Percentiles rank a stretch among this genome's conserved stretches.
Evolutionary conservation across 768 basidiomycete genomes (phyloP).

Genomic region (Lanmaoa pseudosensibilis): DNA sequence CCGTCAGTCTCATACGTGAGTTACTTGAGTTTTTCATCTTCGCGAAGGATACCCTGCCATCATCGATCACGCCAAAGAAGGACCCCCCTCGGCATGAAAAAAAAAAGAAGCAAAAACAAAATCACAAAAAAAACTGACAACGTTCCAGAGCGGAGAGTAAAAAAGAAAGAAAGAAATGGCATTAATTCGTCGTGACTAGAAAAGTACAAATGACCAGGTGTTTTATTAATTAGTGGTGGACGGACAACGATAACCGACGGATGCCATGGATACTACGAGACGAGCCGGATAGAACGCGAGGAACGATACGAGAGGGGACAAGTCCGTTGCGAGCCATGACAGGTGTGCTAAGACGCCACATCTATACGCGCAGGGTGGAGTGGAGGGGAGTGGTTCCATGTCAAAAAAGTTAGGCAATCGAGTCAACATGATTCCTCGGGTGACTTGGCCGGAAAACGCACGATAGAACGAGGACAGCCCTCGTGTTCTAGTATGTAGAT

Average conservation of each 20-base stretch:
- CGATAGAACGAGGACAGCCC: neutral
- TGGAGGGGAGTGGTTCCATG: neutral
- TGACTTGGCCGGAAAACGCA: constrained; percentile 1
- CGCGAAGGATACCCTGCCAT: neutral
- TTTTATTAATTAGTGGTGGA: neutral
- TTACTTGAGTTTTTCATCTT: neutral
- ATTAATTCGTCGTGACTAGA: constrained; percentile 1
- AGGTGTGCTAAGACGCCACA: constrained; percentile 1
- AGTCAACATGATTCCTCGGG: neutral
- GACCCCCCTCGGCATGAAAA: neutral
- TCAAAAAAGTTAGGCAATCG: neutral
- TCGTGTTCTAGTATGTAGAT: neutral
- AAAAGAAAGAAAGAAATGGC: neutral
- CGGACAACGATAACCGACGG: constrained; percentile 6
- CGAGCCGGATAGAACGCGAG: neutral
- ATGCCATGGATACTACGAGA: constrained; percentile 20
- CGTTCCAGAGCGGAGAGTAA: neutral
- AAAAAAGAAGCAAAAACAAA: no score
- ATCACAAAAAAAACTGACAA: no score
- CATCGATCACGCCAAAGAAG: neutral
- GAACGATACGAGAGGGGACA: neutral
- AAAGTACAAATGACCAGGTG: constrained; percentile 17
- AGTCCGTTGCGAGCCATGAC: neutral
- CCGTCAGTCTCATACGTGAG: neutral
- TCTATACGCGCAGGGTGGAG: neutral